These are phyloP conservation scores for Astragalus glycyphyllos DNA, from an alignment of 306 rosid genomes.

Conservation along the genomic window DNA sequence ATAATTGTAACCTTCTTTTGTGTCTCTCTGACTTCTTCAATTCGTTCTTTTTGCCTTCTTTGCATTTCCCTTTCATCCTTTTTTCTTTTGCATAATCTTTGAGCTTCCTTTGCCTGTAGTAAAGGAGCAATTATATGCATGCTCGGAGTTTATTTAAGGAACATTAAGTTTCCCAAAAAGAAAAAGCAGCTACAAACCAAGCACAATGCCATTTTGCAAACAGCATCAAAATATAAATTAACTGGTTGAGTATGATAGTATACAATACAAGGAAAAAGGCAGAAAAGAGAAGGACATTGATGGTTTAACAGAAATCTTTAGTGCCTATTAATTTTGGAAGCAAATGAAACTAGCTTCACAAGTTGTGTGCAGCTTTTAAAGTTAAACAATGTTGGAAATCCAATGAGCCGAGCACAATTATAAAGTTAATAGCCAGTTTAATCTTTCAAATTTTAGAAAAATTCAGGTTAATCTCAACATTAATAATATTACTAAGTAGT, in stretches of 20 bases:
- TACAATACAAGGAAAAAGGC: neutral
- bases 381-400: too few species aligned
- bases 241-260: too few species aligned
- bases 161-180: constrained; percentile 1
- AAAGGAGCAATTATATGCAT: constrained; percentile 20
- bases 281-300: too few species aligned
- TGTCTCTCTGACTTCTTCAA: constrained; percentile 92
- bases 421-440: too few species aligned
- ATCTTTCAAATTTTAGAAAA: too few species aligned
- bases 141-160: constrained; percentile 19
- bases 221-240: neutral
- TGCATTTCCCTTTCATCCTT: constrained; percentile 83
- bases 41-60: constrained; percentile 83
- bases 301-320: too few species aligned
- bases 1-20: constrained; percentile 79
- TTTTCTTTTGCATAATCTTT: constrained; percentile 78
- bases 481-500: too few species aligned
- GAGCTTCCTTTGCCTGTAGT: constrained; percentile 82
- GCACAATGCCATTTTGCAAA: neutral
- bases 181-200: constrained; percentile 2
- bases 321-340: too few species aligned
- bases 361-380: too few species aligned
- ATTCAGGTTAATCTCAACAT: too few species aligned
- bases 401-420: too few species aligned
- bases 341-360: too few species aligned